Conservation (phyloP, 2,329 filamentous ascomycete genomes). For the Colletotrichum liriopes region DNA sequence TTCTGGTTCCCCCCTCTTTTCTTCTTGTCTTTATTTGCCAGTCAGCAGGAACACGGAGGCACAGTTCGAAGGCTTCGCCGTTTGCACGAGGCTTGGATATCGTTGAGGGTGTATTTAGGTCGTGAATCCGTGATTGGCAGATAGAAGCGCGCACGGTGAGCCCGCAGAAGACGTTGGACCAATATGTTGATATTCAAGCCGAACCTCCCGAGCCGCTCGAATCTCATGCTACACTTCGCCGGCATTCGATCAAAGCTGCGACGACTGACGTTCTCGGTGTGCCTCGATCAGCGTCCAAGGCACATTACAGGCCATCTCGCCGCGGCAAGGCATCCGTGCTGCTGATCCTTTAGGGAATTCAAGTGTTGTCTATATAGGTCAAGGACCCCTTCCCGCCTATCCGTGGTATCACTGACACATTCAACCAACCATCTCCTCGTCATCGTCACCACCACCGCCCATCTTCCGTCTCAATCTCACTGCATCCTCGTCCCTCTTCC, state of each 20-base stretch:
- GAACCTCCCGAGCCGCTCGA: background rate
- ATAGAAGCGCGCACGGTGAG: background rate
- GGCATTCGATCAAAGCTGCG: background rate
- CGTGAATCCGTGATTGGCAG: background rate
- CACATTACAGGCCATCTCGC: background rate
- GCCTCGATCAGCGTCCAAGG: too few relatives aligned
- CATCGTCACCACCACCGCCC: constrained; percentile 40
- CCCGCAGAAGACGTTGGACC: background rate
- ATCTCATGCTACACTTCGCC: background rate
- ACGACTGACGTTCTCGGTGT: background rate
- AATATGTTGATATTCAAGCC: background rate
- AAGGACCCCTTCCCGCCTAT: background rate
- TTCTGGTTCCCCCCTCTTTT: too few relatives aligned
- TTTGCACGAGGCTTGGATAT: background rate
- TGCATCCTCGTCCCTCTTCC: constrained; percentile 50
- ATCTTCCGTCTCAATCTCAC: constrained; percentile 42
- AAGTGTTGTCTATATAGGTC: background rate
- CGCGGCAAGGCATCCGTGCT: background rate
- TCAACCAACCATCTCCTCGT: constrained; percentile 42
- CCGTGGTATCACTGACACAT: constrained; percentile 30
- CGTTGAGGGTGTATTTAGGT: background rate
- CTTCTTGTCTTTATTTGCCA: too few relatives aligned
- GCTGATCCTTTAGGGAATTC: background rate
- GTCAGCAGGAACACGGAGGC: too few relatives aligned
- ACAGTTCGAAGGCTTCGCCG: too few relatives aligned